phyloP scores from a whole-genome alignment of 2,329 filamentous ascomycete species.

The Beauveria asiatica region DNA sequence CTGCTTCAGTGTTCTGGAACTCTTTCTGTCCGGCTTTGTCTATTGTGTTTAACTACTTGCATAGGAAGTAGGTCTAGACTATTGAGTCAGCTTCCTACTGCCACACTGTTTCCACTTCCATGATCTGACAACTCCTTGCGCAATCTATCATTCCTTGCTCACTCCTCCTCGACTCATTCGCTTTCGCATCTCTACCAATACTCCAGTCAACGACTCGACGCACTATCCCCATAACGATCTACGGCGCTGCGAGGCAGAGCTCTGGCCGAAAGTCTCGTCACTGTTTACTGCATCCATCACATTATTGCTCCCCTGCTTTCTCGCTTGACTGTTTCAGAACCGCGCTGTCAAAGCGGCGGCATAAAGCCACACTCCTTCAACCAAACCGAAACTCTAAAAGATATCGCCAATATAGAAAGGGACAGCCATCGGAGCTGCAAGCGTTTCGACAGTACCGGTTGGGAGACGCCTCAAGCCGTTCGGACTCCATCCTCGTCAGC shows the following conservation, averaged over 20 bases:
- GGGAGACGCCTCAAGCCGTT: neutral
- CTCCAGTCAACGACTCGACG: neutral
- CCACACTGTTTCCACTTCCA: too few relatives aligned
- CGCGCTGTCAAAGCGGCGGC: neutral
- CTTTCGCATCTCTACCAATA: neutral
- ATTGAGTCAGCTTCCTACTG: neutral
- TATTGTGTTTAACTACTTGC: neutral
- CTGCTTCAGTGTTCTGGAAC: neutral
- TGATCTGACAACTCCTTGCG: neutral
- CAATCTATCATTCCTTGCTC: neutral
- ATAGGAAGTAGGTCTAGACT: neutral
- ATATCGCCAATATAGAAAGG: neutral
- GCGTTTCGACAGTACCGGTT: neutral
- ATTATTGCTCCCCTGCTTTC: neutral
- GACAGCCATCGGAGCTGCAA: neutral
- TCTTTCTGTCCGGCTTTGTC: neutral
- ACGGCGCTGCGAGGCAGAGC: neutral
- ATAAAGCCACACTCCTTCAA: neutral
- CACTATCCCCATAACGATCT: neutral
- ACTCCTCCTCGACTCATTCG: neutral
- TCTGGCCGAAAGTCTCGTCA: neutral
- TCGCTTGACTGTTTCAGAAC: neutral
- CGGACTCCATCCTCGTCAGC: too few relatives aligned
- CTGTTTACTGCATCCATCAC: neutral
- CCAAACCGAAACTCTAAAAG: neutral